Evolutionary conservation across 1,139 yeast genomes (phyloP), one percentile per base, ranked within the genome.

Genomic region (Yamadazyma dushanensis): DNA sequence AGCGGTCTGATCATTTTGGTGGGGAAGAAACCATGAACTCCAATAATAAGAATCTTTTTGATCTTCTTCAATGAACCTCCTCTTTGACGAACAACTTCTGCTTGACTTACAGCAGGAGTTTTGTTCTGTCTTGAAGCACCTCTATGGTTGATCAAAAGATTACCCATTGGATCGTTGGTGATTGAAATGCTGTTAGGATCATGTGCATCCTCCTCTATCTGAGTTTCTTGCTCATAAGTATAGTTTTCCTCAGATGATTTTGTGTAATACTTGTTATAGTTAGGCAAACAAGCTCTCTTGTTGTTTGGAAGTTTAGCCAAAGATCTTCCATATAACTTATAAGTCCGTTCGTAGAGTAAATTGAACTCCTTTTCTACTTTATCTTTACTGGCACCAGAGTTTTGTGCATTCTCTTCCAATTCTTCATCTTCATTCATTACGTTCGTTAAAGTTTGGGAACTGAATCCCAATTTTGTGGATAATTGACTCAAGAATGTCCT

Each of bases 1-100:
- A 92, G 55, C 1, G 96, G 89, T 36, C 97, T 68, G 2, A 92
- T 73, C 75, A 88, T 81, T 45, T 74, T 78, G 2, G 67, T 65
- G 1, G 83, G 82, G 24, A 73, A 59, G 49, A 74, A 77, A 10
- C 76, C 73, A 53, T 77, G 83, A 4, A 75, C 61, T 2, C 98
- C 97, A 43, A 92, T 79, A 21, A 92, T 84, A 28, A 92, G 73
- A 1, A 83, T 83, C 40, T 79, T 76, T 38, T 61, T 64, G 31
- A 71, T 64, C 35, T 57, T 67, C 11, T 48, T 52, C 28, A 67
- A 53, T 2, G 66, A 62, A 0, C 64, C 63, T 3, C 65, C 40
- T 34, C 59, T 61, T 32, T 56, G 59, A 4, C 59, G 53, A 1
- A 63, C 52, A 3, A 68, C 53, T 13, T 59, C 65, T 0, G 68